These are phyloP conservation scores for Fusarium acutatum DNA, from an alignment of 2,329 filamentous ascomycete species.

Conservation along the genomic window DNA sequence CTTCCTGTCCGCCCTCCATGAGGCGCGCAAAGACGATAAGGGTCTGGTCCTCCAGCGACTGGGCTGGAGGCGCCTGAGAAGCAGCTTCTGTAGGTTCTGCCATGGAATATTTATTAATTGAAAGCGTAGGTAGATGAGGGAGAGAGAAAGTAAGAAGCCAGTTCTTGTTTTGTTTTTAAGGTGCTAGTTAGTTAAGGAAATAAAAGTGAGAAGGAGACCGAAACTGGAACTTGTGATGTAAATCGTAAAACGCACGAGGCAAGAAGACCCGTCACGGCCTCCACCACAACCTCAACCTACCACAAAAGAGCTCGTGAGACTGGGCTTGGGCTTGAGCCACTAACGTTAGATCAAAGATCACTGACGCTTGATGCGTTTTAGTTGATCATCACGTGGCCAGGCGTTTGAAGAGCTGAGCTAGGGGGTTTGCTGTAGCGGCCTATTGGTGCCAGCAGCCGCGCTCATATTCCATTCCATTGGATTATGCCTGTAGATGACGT, in stretches of 20 bases:
- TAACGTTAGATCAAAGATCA: slow-evolving; percentile 6
- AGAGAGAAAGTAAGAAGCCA: background rate
- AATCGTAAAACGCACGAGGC: slow-evolving; percentile 32
- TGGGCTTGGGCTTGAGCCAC: slow-evolving; percentile 6
- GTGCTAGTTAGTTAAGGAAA: background rate
- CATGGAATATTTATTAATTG: slow-evolving; percentile 40
- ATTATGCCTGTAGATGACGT: slow-evolving; percentile 28
- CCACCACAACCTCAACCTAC: slow-evolving; percentile 22
- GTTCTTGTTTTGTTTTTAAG: background rate
- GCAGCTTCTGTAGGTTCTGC: slow-evolving; percentile 44
- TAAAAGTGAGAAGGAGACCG: slow-evolving; percentile 3
- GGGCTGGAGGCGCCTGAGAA: slow-evolving; percentile 44
- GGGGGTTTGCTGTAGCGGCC: background rate
- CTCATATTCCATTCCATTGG: slow-evolving; percentile 9
- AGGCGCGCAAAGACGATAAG: slow-evolving; percentile 84
- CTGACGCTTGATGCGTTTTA: slow-evolving; percentile 3
- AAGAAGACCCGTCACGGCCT: slow-evolving; percentile 25
- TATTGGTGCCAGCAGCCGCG: slow-evolving; percentile 31
- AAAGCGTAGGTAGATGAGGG: background rate
- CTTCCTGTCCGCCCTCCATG: slow-evolving; percentile 90
- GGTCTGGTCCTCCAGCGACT: slow-evolving; percentile 67
- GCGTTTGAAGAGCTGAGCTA: slow-evolving; percentile 19
- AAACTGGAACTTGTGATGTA: slow-evolving; percentile 34
- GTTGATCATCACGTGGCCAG: slow-evolving; percentile 35
- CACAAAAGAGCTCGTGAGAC: slow-evolving; percentile 27